Evolutionary conservation across 495 filamentous ascomycete species (phyloP), one percentile per base, ranked within the genome.

Genomic region (Haplographium delicatum): DNA sequence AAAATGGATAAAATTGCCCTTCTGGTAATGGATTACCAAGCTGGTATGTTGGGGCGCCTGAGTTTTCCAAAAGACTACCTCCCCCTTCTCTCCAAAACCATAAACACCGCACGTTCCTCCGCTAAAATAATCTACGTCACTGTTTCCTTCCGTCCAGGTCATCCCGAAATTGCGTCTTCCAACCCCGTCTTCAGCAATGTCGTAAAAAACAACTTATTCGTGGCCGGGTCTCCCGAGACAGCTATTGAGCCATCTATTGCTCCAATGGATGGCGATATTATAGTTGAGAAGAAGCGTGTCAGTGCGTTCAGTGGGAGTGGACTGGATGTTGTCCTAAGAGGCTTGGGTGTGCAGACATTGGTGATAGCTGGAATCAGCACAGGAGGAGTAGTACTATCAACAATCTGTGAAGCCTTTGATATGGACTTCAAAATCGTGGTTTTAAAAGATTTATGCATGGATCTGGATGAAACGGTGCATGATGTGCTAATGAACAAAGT

Each of bases 301-400:
- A 70, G 65, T 4, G 68, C 69, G 0, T 68, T 73, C 50, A 40
- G 50, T 1, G 59, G 60, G 13, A 70, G 63, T 1, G 65, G 67
- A 3, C 53, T 72, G 4, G 69, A 72, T 7, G 47, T 69, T 20
- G 50, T 70, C 9, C 62, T 73, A 1, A 64, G 68, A 9, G 57
- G 59, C 33, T 53, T 58, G 8, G 59, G 51, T 5, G 53, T 60
- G 1, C 51, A 68, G 26, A 49, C 57, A 9, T 25, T 72, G 2
- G 63, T 70, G 10, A 18, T 72, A 2, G 59, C 61, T 0, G 69
- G 69, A 1, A 37, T 71, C 16, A 60, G 46, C 20, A 68, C 69
- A 3, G 68, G 67, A 23, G 69, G 68, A 9, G 68, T 65, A 5
- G 67, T 71, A 6, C 54, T 73, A 25, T 70, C 68, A 3, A 73